Percentiles rank a stretch among this genome's conserved stretches.
Conservation (phyloP, 805 yeast genomes). For the Phaffomyces opuntiae region DNA sequence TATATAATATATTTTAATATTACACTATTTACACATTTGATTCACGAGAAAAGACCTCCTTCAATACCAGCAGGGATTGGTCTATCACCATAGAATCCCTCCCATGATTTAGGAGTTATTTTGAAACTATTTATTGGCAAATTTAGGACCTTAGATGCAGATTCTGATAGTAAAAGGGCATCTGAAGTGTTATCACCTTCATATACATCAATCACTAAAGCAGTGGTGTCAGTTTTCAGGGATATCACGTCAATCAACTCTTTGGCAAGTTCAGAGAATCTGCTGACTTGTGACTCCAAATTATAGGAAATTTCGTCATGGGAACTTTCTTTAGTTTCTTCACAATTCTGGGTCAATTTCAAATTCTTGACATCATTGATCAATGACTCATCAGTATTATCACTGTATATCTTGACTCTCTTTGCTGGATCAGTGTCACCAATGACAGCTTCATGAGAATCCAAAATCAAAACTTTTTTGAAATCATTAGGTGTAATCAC, state of each 20-base stretch:
- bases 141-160: conserved; percentile 25
- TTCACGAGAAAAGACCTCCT: conserved; percentile 59
- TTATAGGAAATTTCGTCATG: background rate
- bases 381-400: background rate
- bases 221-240: conserved; percentile 20
- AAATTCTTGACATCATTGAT: background rate
- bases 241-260: conserved; percentile 1
- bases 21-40: no score
- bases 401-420: conserved; percentile 1
- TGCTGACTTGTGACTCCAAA: background rate
- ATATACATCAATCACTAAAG: conserved; percentile 58
- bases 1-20: background rate
- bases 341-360: background rate
- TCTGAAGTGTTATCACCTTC: conserved; percentile 87
- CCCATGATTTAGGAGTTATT: conserved; percentile 72
- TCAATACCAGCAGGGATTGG: conserved; percentile 64
- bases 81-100: conserved; percentile 72
- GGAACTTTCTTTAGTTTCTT: no score
- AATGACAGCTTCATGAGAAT: conserved; percentile 66
- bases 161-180: conserved; percentile 46
- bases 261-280: conserved; percentile 6
- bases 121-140: conserved; percentile 24
- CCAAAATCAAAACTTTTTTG: conserved; percentile 46
- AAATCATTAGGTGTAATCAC: conserved; percentile 32
- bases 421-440: conserved; percentile 11